Percentiles rank a stretch among this genome's conserved stretches.
Conservation (phyloP, 108 stramenopile species). For the Cylindrotheca fusiformis region DNA sequence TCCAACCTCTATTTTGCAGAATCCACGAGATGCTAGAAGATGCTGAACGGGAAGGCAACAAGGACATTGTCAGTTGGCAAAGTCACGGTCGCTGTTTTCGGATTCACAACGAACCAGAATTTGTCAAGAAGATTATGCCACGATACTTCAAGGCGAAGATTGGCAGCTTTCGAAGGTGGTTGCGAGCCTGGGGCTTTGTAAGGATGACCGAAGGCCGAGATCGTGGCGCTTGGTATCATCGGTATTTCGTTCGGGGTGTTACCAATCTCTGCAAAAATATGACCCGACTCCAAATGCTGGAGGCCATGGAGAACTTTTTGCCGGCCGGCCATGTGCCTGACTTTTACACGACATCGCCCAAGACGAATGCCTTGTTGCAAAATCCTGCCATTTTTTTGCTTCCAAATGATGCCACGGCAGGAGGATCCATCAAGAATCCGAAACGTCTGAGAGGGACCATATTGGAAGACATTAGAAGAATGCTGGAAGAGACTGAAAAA, state of each 20-base stretch:
- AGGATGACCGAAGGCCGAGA: slow-evolving; percentile 44
- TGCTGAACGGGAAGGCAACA: slow-evolving; percentile 42
- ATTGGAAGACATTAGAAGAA: slow-evolving; percentile 30
- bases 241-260: slow-evolving; percentile 31
- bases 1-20: slow-evolving; percentile 57
- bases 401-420: not conserved
- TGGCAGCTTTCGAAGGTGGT: slow-evolving; percentile 38
- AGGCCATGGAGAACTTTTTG: slow-evolving; percentile 24
- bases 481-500: slow-evolving; percentile 52
- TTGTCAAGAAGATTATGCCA: slow-evolving; percentile 71
- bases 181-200: slow-evolving; percentile 71
- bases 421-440: slow-evolving; percentile 15
- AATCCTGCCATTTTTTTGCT: not conserved
- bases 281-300: slow-evolving; percentile 19
- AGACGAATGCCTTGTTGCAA: not conserved
- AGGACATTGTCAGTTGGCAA: slow-evolving; percentile 74
- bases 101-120: slow-evolving; percentile 68
- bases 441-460: slow-evolving; percentile 27
- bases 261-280: slow-evolving; percentile 15
- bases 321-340: slow-evolving; percentile 18
- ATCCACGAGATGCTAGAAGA: slow-evolving; percentile 70
- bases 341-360: slow-evolving; percentile 15
- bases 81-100: slow-evolving; percentile 73
- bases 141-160: slow-evolving; percentile 42
- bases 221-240: slow-evolving; percentile 39